These are phyloP conservation scores for Tolypocladium cylindrosporum DNA, from an alignment of 2,329 filamentous ascomycete species.

Conservation along the genomic window DNA sequence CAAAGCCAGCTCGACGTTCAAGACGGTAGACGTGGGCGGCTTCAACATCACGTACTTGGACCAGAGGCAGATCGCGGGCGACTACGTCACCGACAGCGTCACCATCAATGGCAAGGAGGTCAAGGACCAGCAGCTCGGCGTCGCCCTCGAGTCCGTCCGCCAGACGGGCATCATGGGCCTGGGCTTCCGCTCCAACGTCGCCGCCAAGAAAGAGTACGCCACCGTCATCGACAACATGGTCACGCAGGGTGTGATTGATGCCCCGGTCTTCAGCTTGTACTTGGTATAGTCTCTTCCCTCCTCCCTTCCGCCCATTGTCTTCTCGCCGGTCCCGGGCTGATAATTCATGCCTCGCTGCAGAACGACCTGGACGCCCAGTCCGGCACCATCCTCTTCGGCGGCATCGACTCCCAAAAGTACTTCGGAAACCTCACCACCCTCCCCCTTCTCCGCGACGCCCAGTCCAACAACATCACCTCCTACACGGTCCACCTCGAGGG, in stretches of 20 bases:
- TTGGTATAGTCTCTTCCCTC: slow-evolving; percentile 23
- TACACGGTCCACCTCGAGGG: slow-evolving; percentile 25
- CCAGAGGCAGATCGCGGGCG: slow-evolving; percentile 39
- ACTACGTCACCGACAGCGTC: slow-evolving; percentile 49
- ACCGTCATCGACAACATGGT: slow-evolving; percentile 58
- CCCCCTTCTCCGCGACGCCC: slow-evolving; percentile 35
- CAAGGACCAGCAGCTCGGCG: slow-evolving; percentile 43
- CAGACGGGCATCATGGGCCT: slow-evolving; percentile 49
- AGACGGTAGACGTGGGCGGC: slow-evolving; percentile 27
- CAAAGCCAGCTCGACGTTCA: slow-evolving; percentile 36
- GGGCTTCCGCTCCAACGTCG: slow-evolving; percentile 42
- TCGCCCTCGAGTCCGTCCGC: slow-evolving; percentile 37
- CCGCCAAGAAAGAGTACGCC: slow-evolving; percentile 31
- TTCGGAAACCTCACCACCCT: slow-evolving; percentile 35
- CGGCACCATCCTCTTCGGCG: slow-evolving; percentile 69
- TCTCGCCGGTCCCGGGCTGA: not conserved
- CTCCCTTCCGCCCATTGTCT: not conserved
- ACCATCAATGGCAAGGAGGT: slow-evolving; percentile 37
- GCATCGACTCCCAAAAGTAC: slow-evolving; percentile 67
- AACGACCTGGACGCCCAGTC: slow-evolving; percentile 54
- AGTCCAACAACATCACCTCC: slow-evolving; percentile 26
- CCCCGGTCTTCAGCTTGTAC: slow-evolving; percentile 60
- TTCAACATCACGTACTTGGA: slow-evolving; percentile 56
- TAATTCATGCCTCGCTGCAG: slow-evolving; percentile 4
- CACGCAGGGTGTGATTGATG: slow-evolving; percentile 49